Evolutionary conservation across 2,329 filamentous ascomycete genomes (phyloP), one percentile per base, ranked within the genome.

Genomic region (Nemania abortiva): DNA sequence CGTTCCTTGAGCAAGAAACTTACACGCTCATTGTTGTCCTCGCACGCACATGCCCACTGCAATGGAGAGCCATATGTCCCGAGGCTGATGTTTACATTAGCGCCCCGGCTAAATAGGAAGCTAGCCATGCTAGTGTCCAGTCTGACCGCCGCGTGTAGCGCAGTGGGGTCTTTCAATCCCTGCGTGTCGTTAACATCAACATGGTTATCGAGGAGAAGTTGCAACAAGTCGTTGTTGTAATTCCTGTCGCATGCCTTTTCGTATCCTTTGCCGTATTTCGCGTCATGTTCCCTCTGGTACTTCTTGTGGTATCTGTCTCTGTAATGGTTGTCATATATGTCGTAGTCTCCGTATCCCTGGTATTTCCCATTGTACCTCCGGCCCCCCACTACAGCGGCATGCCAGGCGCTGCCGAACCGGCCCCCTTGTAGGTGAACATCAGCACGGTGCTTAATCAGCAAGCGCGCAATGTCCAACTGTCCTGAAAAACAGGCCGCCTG

Each of bases 11-110:
- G 62, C 15, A 64, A 18, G 34, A 20, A 58, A 6, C 9, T n/a
- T 3, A 6, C 61, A 9, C 1, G 5, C 4, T 7, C 5, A 4
- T 1, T 11, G 20, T 18, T 10, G 18, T 22, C 1, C 20, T 39
- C 15, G 27, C 1, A 11, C 22, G 47, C 53, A 58, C 62, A 64
- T 31, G 53, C 53, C 10, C 54, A 64, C 18, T 64, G 62, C 22
- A 64, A 45, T 29, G 54, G 42, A 11, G 29, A 64, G 24, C 62
- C 45, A 4, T 64, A 52, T 10, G 3, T 31, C 1, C 62, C 62
- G 10, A 20, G 29, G 5, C 3, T 22, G 3, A 31, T 29, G 6
- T 64, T 52, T 2, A 52, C n/a, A 37, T 64, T 22, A 18, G 62
- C 54, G 45, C 54, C 62, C 6, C 6, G 29, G 29, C 22, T 22